Conservation (phyloP, 163 green algal genomes). For the Chlamydomonas reinhardtii region DNA sequence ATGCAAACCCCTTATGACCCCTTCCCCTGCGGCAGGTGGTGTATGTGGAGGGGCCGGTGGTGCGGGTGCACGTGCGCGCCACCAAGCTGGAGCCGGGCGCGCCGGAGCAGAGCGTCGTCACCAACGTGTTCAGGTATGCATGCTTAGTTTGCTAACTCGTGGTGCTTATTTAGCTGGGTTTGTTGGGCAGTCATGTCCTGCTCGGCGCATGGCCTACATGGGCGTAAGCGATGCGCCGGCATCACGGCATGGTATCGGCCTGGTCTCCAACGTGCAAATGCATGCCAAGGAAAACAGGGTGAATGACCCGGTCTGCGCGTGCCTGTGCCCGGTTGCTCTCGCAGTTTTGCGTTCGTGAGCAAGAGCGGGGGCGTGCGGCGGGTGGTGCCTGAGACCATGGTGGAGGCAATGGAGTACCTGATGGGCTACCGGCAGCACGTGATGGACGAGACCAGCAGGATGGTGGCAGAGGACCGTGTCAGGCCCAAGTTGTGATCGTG, state of each 20-base stretch:
- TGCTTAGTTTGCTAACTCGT: too few species aligned
- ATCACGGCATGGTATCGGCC: too few species aligned
- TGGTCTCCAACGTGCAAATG: too few species aligned
- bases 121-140: constrained; percentile 50
- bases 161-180: too few species aligned
- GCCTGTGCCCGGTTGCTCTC: too few species aligned
- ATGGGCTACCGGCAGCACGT: constrained; percentile 34
- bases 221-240: too few species aligned
- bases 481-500: background rate
- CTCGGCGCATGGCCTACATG: too few species aligned
- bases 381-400: constrained; percentile 46
- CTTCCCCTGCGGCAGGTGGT: constrained; percentile 18
- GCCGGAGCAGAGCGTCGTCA: constrained; percentile 29
- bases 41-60: constrained; percentile 36
- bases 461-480: background rate
- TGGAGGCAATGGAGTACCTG: constrained; percentile 51
- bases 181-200: too few species aligned
- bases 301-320: too few species aligned
- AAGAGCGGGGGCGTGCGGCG: constrained; percentile 24
- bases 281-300: too few species aligned
- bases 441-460: background rate
- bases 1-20: too few species aligned
- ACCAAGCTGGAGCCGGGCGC: constrained; percentile 42
- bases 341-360: constrained; percentile 37
- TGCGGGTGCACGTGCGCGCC: constrained; percentile 47